Base-by-base conservation (phyloP, 2,329 filamentous ascomycete species). In the Beauveria rudraprayagi region DNA sequence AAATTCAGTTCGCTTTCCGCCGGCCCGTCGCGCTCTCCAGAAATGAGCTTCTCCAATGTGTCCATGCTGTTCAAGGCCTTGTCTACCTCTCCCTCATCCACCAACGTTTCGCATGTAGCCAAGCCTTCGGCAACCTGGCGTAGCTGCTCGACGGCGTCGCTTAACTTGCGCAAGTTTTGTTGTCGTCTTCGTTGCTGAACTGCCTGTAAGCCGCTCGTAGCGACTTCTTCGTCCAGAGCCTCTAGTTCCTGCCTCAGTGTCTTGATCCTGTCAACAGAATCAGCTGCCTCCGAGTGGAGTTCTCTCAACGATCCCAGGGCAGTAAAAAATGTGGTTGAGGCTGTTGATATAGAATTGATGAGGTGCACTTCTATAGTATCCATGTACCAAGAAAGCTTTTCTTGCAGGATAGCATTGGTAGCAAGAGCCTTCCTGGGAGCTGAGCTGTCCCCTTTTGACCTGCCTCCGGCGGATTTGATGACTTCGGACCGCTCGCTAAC, bases 331-430 rank as follows among this genome's bases (percentile, higher is more conserved):
- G 93, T 96, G 0, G 91, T 92, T 0, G 94, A 97, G 1, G 94
- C 94, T 0, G 90, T 92, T 2, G 93, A 97, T 64, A 99, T 99
- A 0, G 92, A 96, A 37, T 91, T 91, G 67, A 99, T 97, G 8
- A 99, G 79, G 71, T 99, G 94, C 60, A 99, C 91, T 72, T 99
- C 94, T 24, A 99, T 92, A 0, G 94, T 99, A 72, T 99, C 94
- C 92, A 99, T 96, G 73, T 99, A 99, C 94, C 94, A 99, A 0
- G 94, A 97, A 14, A 99, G 79, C 74, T 99, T 99, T 74, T 99
- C 94, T 72, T 99, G 94, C 41, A 99, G 74, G 62, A 99, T 99
- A 0, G 94, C 94, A 74, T 99, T 99, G 0, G 92, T 97, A 8
- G 93, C 93, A 30, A 99, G 79, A 1, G 91, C 90, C 72, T 97